These are phyloP conservation scores for Mortierella sp. DNA, from an alignment of 371 early-diverging fungal genomes.

Conservation along the genomic window DNA sequence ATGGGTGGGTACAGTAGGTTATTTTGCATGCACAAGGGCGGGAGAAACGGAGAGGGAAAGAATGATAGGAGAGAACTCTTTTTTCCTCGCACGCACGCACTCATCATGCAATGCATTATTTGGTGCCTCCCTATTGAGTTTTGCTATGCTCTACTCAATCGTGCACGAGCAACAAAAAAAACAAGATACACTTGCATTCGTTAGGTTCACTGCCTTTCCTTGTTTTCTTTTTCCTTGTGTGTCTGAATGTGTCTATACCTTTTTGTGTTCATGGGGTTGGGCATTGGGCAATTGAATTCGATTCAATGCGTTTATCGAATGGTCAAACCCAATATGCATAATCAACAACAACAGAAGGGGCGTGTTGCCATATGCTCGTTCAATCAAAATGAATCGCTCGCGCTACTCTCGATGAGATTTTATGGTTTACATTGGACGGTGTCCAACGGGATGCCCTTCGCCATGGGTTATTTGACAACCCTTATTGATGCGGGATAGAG, in stretches of 20 bases:
- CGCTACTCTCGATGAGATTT: not conserved
- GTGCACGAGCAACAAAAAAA: conserved; percentile 7
- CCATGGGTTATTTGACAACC: too few relatives aligned
- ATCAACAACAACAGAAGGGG: not conserved
- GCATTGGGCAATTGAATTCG: not conserved
- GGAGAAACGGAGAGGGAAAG: not conserved
- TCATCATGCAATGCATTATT: conserved; percentile 12
- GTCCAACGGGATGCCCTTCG: not conserved
- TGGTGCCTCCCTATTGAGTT: conserved; percentile 11
- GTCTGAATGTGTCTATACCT: too few relatives aligned
- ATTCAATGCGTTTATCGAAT: not conserved
- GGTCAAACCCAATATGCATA: not conserved
- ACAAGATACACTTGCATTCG: not conserved
- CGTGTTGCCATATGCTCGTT: not conserved
- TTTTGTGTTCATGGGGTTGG: conserved; percentile 8
- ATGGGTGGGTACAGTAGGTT: conserved; percentile 7
- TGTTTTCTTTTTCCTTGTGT: not conserved
- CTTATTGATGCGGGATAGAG: not conserved
- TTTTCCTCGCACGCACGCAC: not conserved
- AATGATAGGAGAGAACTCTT: too few relatives aligned
- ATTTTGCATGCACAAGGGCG: conserved; percentile 7
- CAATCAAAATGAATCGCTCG: not conserved
- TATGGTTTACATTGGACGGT: not conserved
- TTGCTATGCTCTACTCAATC: conserved; percentile 12
- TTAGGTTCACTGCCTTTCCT: not conserved